Evolutionary conservation across 306 rosid genomes (phyloP), one percentile per base, ranked within the genome.

Genomic region (Cicer yamashitae): DNA sequence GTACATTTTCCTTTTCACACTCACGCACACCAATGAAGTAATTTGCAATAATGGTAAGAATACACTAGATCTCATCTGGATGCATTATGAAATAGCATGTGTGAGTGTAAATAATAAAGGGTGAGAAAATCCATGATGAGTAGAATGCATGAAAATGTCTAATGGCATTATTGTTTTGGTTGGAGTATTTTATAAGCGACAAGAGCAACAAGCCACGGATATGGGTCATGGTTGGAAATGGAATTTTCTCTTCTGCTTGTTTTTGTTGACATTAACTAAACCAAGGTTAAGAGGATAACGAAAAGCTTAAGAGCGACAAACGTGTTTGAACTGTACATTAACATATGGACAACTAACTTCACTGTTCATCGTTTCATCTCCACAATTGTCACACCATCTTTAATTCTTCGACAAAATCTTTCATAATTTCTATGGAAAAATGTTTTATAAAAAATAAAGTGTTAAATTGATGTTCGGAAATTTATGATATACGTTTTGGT

Each of bases 121-220:
- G 40, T 51, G 71, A 66, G 68, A 57, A 47, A 79, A 48, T 51
- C 67, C 56, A 46, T 17, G 53, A 77, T 67, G 67, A 81, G 56
- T 13, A 71, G 45, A 76, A 67, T 70, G 30, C 39, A 50, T 58
- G 50, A 56, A 62, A 68, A 63, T 71, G 82, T 74, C 56, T 2
- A 75, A 79, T 70, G 82, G 82, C 89, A 86, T 89, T 82, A 86
- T 86, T 84, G 79, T 40, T 54, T 72, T 34, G 68, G 39, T 78
- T 59, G 43, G 73, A 73, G 68, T 34, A 45, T 58, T 63, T 52
- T 57, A 41, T 4, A 69, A 86, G 87, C 71, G 87, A 91, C 98
- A 88, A 85, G 74, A 76, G 83, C 82, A 85, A 81, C 70, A 52
- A 77, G 90, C 89, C 88, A 85, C 62, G 64, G 66, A 68, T 47